Conservation (phyloP, 1,284 basidiomycete genomes). For the Pholiota adiposa region DNA sequence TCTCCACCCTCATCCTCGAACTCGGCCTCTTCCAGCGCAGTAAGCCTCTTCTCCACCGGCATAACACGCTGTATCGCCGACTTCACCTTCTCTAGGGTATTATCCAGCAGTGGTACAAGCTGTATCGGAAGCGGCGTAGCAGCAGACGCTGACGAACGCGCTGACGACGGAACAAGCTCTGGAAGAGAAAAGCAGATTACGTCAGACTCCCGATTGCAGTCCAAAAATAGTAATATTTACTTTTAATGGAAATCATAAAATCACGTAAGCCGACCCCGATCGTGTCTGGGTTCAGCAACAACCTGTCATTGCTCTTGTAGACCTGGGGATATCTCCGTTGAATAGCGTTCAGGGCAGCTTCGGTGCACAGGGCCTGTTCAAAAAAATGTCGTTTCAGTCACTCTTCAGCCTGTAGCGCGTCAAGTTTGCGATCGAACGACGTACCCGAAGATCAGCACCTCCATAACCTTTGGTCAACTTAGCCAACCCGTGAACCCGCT, state of each 20-base stretch:
- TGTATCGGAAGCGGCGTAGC: constrained; percentile 88
- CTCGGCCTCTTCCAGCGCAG: constrained; percentile 92
- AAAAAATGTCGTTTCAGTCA: constrained; percentile 8
- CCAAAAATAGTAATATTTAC: constrained; percentile 49
- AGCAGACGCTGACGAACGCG: constrained; percentile 85
- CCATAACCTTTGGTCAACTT: constrained; percentile 97
- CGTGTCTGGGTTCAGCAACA: constrained; percentile 85
- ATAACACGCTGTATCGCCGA: constrained; percentile 69
- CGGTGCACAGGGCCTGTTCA: constrained; percentile 87
- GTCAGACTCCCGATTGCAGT: constrained; percentile 4
- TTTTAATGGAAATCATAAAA: constrained; percentile 98
- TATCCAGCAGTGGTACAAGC: constrained; percentile 79
- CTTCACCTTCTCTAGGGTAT: constrained; percentile 75
- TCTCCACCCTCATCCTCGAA: constrained; percentile 79
- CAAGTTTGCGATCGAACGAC: constrained; percentile 32
- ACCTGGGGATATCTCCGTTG: constrained; percentile 98
- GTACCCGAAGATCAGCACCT: constrained; percentile 92
- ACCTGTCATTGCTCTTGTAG: constrained; percentile 89
- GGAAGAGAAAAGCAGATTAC: constrained; percentile 5
- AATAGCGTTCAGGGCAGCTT: constrained; percentile 96
- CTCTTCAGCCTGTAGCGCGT: background rate
- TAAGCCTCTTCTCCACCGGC: constrained; percentile 75
- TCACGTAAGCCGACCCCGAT: constrained; percentile 90
- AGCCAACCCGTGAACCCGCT: constrained; percentile 62
- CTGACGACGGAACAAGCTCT: constrained; percentile 95